These are phyloP conservation scores for Microdochium trichocladiopsis DNA, from an alignment of 2,329 filamentous ascomycete genomes.

Conservation along the genomic window DNA sequence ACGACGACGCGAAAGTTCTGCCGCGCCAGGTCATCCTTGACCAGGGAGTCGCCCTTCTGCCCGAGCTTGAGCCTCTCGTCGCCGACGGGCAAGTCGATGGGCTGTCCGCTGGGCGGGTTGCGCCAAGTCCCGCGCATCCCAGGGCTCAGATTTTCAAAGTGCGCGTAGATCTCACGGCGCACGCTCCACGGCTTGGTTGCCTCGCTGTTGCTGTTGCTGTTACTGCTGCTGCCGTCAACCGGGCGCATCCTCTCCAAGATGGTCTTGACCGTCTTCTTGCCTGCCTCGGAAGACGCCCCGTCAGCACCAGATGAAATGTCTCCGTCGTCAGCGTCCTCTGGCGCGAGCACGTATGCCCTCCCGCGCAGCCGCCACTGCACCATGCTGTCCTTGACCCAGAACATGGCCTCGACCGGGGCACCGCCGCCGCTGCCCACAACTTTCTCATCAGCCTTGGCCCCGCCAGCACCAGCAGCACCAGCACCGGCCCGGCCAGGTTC, in stretches of 20 bases:
- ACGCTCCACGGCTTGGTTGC: conserved; percentile 71
- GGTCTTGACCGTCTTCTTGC: conserved; percentile 8
- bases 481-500: too few species aligned
- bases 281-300: conserved; percentile 33
- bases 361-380: conserved; percentile 86
- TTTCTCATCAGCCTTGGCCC: conserved; percentile 32
- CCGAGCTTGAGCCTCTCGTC: conserved; percentile 37
- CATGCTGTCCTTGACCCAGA: conserved; percentile 65
- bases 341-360: conserved; percentile 65
- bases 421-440: conserved; percentile 50
- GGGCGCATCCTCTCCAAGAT: not conserved
- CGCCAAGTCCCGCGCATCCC: conserved; percentile 71
- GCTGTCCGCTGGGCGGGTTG: conserved; percentile 61
- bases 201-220: conserved; percentile 20
- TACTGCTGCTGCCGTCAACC: conserved; percentile 10
- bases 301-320: too few species aligned
- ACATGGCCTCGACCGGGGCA: conserved; percentile 72
- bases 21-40: conserved; percentile 63
- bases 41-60: conserved; percentile 38
- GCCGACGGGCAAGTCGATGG: conserved; percentile 41
- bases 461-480: not conserved
- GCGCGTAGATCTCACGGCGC: conserved; percentile 70
- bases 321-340: conserved; percentile 48
- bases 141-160: conserved; percentile 86
- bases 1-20: conserved; percentile 78